Base-by-base conservation (phyloP, 345 rosid genomes). In the Noccaea caerulescens region DNA sequence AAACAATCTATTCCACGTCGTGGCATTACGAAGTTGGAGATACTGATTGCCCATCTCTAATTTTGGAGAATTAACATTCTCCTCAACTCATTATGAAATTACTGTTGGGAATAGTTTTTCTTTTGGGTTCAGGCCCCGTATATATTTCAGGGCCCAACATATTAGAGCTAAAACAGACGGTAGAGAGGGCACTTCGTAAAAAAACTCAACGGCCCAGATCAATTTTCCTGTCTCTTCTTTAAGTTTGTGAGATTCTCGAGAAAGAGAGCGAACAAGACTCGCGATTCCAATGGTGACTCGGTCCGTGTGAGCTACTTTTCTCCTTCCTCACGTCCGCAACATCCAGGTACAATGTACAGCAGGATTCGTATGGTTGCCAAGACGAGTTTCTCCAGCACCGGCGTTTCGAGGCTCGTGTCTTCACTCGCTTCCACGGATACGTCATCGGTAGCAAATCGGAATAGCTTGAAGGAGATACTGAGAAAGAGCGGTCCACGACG, bases 391-490 rank as follows among this genome's bases (percentile, higher is more conserved):
- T 9, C 32, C 67, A 41, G 65, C 72, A 25, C 57, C 57, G 34
- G 62, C 69, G 45, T 54, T 9, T 5, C 70, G 41, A 75, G 80
- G 72, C 77, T 65, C 46, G 50, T 73, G 2, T 79, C 75, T n/a
- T 67, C 86, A 34, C 39, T 7, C 63, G 66, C 75, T 6, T 58
- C 70, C 53, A 69, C 41, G 13, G 44, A 23, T 6, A 51, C 70
- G 3, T 39, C 59, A 50, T 11, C 58, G 1, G 4, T 20, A 25
- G 27, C 61, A 9, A 7, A 59, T 20, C 34, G 41, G 23, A 38
- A 47, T 13, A 68, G 66, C 55, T 75, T 81, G 41, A 72, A 49
- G 30, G 58, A 75, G 58, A 79, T 84, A 59, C 59, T 81, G 72
- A 78, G 82, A 59, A 63, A 77, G 62, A 81, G 27, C 61, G 53